Conservation (phyloP, 1,139 yeast genomes). For the Zhuliangozyma parablackwelliae region DNA sequence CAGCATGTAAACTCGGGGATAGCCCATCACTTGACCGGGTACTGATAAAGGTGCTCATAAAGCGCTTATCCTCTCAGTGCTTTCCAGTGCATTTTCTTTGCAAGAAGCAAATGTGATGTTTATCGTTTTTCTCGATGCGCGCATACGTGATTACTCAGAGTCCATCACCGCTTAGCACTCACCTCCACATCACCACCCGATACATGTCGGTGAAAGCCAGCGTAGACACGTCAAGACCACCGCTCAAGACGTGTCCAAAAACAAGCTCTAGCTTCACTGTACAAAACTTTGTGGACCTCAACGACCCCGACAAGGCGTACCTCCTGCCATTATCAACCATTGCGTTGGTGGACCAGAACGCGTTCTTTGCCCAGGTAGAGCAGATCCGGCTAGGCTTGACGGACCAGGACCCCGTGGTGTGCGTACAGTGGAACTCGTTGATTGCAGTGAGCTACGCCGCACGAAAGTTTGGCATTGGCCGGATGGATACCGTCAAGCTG, state of each 20-base stretch:
- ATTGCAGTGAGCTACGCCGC: slow-evolving; percentile 94
- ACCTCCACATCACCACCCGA: neutral
- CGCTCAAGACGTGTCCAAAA: too few species aligned
- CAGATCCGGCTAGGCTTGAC: slow-evolving; percentile 66
- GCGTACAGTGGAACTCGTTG: slow-evolving; percentile 87
- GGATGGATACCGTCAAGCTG: slow-evolving; percentile 68
- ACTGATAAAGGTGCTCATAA: too few species aligned
- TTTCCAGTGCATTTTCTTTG: too few species aligned
- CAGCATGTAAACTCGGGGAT: too few species aligned
- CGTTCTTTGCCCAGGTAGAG: slow-evolving; percentile 94
- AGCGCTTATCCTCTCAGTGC: too few species aligned
- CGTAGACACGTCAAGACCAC: neutral
- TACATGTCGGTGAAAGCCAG: slow-evolving; percentile 8
- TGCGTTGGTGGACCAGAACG: slow-evolving; percentile 86
- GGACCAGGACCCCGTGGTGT: slow-evolving; percentile 77
- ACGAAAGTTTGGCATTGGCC: slow-evolving; percentile 68
- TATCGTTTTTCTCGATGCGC: too few species aligned
- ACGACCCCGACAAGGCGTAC: slow-evolving; percentile 42
- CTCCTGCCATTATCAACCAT: slow-evolving; percentile 73
- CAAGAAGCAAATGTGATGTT: too few species aligned
- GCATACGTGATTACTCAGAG: too few species aligned
- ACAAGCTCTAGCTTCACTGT: slow-evolving; percentile 28
- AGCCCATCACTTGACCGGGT: too few species aligned
- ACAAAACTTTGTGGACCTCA: slow-evolving; percentile 45
- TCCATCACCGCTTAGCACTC: too few species aligned